A percentile compares a stretch with the other conserved stretches of the same genome.
Evolutionary conservation across 169 alveolate species (phyloP).

Genomic region (Amoebophrya sp.): DNA sequence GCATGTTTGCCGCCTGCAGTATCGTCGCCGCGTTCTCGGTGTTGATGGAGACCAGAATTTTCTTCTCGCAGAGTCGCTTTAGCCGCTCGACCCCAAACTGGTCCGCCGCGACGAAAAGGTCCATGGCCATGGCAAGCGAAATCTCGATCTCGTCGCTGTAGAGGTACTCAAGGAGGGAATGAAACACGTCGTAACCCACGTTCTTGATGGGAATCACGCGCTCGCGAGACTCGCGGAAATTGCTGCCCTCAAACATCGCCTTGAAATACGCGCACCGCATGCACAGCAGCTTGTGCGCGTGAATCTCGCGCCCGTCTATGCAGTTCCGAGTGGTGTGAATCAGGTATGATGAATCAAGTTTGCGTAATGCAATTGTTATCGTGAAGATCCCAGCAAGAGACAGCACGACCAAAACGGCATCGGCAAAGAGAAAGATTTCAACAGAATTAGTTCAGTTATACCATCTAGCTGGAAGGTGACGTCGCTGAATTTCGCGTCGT

Average conservation of each 20-base stretch:
- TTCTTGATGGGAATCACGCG: constrained; percentile 27
- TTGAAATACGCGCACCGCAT: constrained; percentile 25
- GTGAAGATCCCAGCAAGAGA: too few species aligned
- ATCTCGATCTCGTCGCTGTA: constrained; percentile 45
- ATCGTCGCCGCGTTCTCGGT: constrained; percentile 19
- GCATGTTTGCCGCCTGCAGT: constrained; percentile 21
- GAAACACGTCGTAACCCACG: constrained; percentile 23
- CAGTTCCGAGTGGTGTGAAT: too few species aligned
- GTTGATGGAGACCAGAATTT: constrained; percentile 34
- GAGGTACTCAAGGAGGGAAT: constrained; percentile 36
- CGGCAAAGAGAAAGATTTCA: too few species aligned
- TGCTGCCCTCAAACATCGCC: constrained; percentile 37
- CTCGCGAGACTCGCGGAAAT: constrained; percentile 31
- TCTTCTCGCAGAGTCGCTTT: constrained; percentile 41
- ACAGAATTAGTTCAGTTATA: too few species aligned
- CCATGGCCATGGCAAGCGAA: constrained; percentile 33
- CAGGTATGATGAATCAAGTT: too few species aligned
- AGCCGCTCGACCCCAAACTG: constrained; percentile 42
- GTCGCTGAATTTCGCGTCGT: constrained; percentile 9
- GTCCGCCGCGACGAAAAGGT: constrained; percentile 53
- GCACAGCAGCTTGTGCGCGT: constrained; percentile 20
- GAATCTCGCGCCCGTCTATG: not conserved
- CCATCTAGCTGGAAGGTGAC: constrained; percentile 21
- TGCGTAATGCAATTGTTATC: too few species aligned
- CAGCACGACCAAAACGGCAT: too few species aligned